These are phyloP conservation scores for Bipolaris zeicola DNA, from an alignment of 2,329 filamentous ascomycete species.

Conservation along the genomic window DNA sequence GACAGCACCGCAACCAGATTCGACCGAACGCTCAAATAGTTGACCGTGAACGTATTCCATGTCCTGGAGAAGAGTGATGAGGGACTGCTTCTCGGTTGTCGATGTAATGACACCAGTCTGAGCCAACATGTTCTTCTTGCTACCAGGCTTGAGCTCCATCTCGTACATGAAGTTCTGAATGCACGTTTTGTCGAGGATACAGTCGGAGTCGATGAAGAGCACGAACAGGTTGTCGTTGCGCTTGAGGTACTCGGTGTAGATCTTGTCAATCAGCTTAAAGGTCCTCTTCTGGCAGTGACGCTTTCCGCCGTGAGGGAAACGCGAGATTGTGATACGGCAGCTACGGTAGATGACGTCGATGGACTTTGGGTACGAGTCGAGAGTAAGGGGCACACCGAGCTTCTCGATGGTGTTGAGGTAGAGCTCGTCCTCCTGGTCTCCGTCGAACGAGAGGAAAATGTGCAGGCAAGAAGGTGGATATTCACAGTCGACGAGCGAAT, in stretches of 20 bases:
- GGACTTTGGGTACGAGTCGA: slow-evolving; percentile 81
- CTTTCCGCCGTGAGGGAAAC: slow-evolving; percentile 93
- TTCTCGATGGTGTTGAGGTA: slow-evolving; percentile 86
- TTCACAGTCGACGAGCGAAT: slow-evolving; percentile 92
- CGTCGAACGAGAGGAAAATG: slow-evolving; percentile 94
- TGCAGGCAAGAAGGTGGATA: slow-evolving; percentile 93
- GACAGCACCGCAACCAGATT: slow-evolving; percentile 91
- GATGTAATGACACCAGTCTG: slow-evolving; percentile 98
- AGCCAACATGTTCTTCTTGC: slow-evolving; percentile 88
- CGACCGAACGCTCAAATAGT: slow-evolving; percentile 91
- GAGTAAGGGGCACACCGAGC: slow-evolving; percentile 77
- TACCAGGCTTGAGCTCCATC: slow-evolving; percentile 95
- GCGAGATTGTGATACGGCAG: slow-evolving; percentile 85
- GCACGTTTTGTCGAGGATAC: slow-evolving; percentile 87
- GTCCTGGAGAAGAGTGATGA: slow-evolving; percentile 92
- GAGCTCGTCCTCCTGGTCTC: slow-evolving; percentile 83
- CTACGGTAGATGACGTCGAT: slow-evolving; percentile 87
- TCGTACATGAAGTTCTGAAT: slow-evolving; percentile 98
- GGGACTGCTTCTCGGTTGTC: slow-evolving; percentile 82
- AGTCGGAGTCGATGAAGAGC: slow-evolving; percentile 96
- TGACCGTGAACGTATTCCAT: slow-evolving; percentile 99
- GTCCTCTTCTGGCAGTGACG: slow-evolving; percentile 92
- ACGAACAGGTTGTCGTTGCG: slow-evolving; percentile 92
- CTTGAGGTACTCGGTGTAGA: slow-evolving; percentile 85
- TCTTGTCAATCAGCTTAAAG: slow-evolving; percentile 89